Percentiles rank a stretch among this genome's conserved stretches.
Evolutionary conservation across 73 alveolate genomes (phyloP).

Genomic region (Paramecium caudatum): DNA sequence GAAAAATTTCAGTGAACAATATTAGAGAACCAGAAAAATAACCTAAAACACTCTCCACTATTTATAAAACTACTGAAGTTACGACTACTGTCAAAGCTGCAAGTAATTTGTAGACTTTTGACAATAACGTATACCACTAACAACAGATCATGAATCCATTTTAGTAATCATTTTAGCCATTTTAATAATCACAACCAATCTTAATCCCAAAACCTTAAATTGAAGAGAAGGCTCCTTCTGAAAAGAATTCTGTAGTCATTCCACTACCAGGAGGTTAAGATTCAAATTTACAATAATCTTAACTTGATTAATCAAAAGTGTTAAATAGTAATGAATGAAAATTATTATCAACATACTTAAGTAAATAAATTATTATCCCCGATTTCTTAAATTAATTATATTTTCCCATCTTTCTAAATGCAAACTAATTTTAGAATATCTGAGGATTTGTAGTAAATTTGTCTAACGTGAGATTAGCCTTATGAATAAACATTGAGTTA

Average conservation of each 20-base stretch:
- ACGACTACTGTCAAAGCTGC: background rate
- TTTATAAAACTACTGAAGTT: background rate
- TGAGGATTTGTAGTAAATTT: background rate
- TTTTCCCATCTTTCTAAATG: background rate
- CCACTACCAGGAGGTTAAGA: background rate
- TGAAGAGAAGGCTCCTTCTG: background rate
- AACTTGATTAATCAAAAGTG: constrained; percentile 24
- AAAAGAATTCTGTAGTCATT: background rate
- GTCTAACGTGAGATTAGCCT: background rate
- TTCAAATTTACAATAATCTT: background rate
- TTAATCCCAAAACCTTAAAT: background rate
- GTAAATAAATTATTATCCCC: background rate
- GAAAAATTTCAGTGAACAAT: background rate
- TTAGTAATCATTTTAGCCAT: background rate
- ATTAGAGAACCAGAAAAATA: background rate
- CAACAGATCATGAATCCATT: background rate
- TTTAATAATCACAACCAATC: background rate
- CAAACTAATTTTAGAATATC: background rate
- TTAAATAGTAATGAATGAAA: constrained; percentile 14
- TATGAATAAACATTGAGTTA: background rate
- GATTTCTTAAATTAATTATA: constrained; percentile 15
- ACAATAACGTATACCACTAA: background rate
- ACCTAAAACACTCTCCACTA: constrained; percentile 1
- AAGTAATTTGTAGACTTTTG: background rate
- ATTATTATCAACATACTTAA: background rate